Conservation (phyloP, 495 filamentous ascomycete genomes). For the Bacidia gigantensis region DNA sequence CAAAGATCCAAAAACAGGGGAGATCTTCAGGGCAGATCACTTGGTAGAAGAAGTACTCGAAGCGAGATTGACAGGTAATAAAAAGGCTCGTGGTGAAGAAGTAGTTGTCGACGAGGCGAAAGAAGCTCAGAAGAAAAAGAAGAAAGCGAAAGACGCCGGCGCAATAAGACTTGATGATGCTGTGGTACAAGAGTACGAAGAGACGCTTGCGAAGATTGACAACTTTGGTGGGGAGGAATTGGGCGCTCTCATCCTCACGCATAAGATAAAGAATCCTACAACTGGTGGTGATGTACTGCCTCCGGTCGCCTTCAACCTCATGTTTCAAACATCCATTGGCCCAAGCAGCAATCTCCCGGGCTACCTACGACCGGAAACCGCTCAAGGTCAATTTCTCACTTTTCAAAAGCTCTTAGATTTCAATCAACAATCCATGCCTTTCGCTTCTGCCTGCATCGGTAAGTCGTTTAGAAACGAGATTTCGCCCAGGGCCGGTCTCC, state of each 20-base stretch:
- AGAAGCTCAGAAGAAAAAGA: constrained; percentile 52
- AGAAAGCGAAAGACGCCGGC: constrained; percentile 43
- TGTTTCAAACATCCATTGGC: constrained; percentile 61
- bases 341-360: constrained; percentile 49
- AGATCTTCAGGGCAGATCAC: constrained; percentile 92
- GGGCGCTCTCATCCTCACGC: constrained; percentile 47
- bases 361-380: constrained; percentile 54
- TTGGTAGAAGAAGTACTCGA: constrained; percentile 89
- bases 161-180: constrained; percentile 51
- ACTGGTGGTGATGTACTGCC: constrained; percentile 46
- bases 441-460: constrained; percentile 61
- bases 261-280: constrained; percentile 50
- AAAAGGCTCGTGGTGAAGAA: constrained; percentile 60
- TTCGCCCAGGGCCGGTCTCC: constrained; percentile 50
- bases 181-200: constrained; percentile 52
- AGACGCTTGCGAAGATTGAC: constrained; percentile 57
- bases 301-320: constrained; percentile 58
- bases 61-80: constrained; percentile 63
- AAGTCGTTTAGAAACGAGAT: constrained; percentile 69
- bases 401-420: constrained; percentile 59
- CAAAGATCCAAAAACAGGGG: constrained; percentile 94
- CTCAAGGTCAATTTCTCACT: constrained; percentile 54
- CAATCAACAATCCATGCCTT: constrained; percentile 57
- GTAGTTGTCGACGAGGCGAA: constrained; percentile 51
- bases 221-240: constrained; percentile 55